Base-by-base conservation (phyloP, 192 early-diverging fungal genomes). In the Borealophlyctis nickersoniae region DNA sequence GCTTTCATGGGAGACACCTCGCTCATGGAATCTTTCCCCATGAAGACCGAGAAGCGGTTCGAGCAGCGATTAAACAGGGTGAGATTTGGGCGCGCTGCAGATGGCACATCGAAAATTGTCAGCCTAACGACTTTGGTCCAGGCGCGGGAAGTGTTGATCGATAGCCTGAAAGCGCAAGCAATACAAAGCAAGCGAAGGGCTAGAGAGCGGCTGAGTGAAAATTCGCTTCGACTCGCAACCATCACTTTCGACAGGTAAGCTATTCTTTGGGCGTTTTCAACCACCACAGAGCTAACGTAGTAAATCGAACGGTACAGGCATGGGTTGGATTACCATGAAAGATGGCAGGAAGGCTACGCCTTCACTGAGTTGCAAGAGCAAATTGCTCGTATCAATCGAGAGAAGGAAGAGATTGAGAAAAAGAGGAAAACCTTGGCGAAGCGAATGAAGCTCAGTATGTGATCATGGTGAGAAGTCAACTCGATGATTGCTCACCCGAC, bases 381-480 rank as follows among this genome's bases (percentile, higher is more conserved):
- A 32, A 19, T 67, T 2, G 16, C 39, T 7, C 30, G 30, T 26
- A 62, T 71, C 11, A 33, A 7, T 11, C 27, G 50, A 0, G 63
- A 71, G 58, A 56, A 36, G 63, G 70, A 71, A 52, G 70, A 71
- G 31, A 49, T 71, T 11, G 57, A 71, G 52, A 49, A 58, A n/a
- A 48, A 60, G 56, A 27, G 58, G 48, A 67, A 67, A 39, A 11
- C 55, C n/a, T 29, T 71, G 36, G 30, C 50, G 19, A 64, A 56
- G 28, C 62, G 62, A 26, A 24, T 64, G 5, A 62, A 62, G 27
- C 61, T 23, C 4, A 62, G 61, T 52, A 52, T 48, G 16, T 53
- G 5, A 53, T 24, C 23, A 24, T 45, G n/a, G n/a, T n/a, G n/a
- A n/a, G n/a, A n/a, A n/a, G n/a, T n/a, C n/a, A n/a, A n/a, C n/a